A percentile compares a stretch with the other conserved stretches of the same genome.
Evolutionary conservation across 192 early-diverging fungal species (phyloP).

Genomic region (Backusella tuberculispora): DNA sequence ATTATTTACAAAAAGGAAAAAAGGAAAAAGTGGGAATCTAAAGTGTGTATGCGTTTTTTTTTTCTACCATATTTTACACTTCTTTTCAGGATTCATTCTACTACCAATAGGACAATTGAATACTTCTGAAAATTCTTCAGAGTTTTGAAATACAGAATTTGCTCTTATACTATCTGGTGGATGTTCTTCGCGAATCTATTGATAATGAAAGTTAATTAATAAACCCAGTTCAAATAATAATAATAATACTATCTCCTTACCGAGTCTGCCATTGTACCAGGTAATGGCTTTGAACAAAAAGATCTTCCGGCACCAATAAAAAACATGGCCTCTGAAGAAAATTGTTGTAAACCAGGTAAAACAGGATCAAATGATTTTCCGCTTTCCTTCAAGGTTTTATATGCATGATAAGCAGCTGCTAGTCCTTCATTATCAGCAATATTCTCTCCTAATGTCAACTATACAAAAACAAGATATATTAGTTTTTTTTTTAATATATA

Average conservation of each 20-base stretch:
- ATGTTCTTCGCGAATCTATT: conserved; percentile 59
- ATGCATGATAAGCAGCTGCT: conserved; percentile 52
- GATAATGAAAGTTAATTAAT: background rate
- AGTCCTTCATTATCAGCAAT: conserved; percentile 74
- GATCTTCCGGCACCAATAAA: conserved; percentile 66
- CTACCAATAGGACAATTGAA: conserved; percentile 64
- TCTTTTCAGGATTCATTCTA: conserved; percentile 67
- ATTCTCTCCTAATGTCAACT: conserved; percentile 66
- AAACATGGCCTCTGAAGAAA: conserved; percentile 61
- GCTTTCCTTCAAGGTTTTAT: conserved; percentile 40
- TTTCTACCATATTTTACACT: conserved; percentile 49
- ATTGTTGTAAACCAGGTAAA: conserved; percentile 50
- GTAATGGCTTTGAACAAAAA: conserved; percentile 61
- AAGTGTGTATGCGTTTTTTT: background rate
- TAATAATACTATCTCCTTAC: background rate
- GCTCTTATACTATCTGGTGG: conserved; percentile 65
- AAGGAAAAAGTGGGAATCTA: background rate
- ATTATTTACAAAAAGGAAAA: conserved; percentile 1
- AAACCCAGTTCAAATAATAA: background rate
- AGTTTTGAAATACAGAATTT: conserved; percentile 66
- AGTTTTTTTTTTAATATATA: background rate
- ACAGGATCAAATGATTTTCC: conserved; percentile 25
- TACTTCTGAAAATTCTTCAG: conserved; percentile 60
- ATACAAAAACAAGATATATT: background rate
- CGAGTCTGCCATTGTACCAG: conserved; percentile 28